Base-by-base conservation (phyloP, 2,329 filamentous ascomycete species). In the Nakataea oryzae region DNA sequence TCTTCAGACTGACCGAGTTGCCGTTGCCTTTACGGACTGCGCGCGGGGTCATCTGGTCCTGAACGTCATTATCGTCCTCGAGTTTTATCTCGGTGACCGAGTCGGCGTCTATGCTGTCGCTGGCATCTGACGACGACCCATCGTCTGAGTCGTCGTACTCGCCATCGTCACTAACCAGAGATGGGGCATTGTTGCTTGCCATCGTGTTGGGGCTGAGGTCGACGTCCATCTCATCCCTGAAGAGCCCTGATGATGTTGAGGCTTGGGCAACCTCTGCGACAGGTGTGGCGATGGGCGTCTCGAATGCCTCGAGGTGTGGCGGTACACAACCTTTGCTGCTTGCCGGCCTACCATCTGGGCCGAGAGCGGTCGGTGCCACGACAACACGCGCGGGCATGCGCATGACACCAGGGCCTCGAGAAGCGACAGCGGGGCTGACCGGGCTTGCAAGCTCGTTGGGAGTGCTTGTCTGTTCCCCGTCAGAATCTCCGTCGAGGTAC, bases 131-230 rank as follows among this genome's bases (percentile, higher is more conserved):
- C 56, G 81, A 81, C 4, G 84, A 88, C 57, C 79, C 81, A 63
- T 85, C 84, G 62, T 88, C 85, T 1, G 87, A 90, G 62, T 88
- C 86, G 67, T 89, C 88, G 69, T 89, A 90, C 70, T 91, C 89
- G 67, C 88, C 87, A 70, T 91, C 88, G 73, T 93, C 89, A 74
- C 88, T 91, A 70, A 92, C 88, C 59, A 93, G 80, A 68, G 88
- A 91, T 27, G 89, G 89, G 11, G 89, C 88, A 66, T 90, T 89
- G 73, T 91, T 91, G 72, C 87, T 89, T 60, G 87, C 80, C 57
- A 86, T 75, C 0, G 87, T 88, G 68, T 86, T 85, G 6, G 88
- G 88, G 68, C 87, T 90, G 63, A 90, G 74, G 61, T 89, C 85
- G 58, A 79, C 78, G 62, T 86, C 83, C 70, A 85, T 78, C 62